phyloP scores from a whole-genome alignment of 1,139 yeast genomes.

The Suhomyces bolitotheri region DNA sequence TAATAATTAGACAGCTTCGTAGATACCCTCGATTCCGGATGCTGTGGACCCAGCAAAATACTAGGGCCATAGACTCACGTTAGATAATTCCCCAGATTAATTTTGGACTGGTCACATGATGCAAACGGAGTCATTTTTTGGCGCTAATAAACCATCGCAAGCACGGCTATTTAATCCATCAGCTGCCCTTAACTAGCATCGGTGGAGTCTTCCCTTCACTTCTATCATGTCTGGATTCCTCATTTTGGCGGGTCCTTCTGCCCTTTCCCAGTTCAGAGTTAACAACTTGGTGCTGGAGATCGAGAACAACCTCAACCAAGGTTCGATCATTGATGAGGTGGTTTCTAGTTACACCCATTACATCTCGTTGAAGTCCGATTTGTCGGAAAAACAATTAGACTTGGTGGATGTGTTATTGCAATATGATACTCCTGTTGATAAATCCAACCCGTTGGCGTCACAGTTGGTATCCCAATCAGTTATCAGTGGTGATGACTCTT shows the following conservation, averaged over 20 bases:
- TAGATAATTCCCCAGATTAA: too few relatives aligned
- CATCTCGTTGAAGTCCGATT: slow-evolving; percentile 53
- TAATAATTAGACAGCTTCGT: too few relatives aligned
- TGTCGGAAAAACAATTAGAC: slow-evolving; percentile 34
- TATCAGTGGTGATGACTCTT: slow-evolving; percentile 33
- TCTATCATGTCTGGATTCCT: slow-evolving; percentile 31
- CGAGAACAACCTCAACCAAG: slow-evolving; percentile 63
- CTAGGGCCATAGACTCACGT: too few relatives aligned
- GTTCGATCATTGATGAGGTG: slow-evolving; percentile 63
- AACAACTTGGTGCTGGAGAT: slow-evolving; percentile 70
- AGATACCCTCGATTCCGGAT: too few relatives aligned
- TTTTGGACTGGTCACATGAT: too few relatives aligned
- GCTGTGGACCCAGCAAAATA: too few relatives aligned
- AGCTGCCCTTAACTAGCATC: background rate
- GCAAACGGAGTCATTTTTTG: slow-evolving; percentile 8
- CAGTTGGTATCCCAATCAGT: slow-evolving; percentile 40
- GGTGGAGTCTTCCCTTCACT: slow-evolving; percentile 5
- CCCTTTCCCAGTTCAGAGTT: slow-evolving; percentile 84
- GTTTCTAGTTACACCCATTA: slow-evolving; percentile 82
- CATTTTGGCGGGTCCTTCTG: slow-evolving; percentile 85
- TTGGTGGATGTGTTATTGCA: slow-evolving; percentile 66
- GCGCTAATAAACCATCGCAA: slow-evolving; percentile 6
- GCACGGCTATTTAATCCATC: slow-evolving; percentile 7
- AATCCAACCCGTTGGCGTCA: slow-evolving; percentile 47
- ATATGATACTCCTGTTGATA: slow-evolving; percentile 71